phyloP scores from a whole-genome alignment of 2,329 filamentous ascomycete species.

The Sporothrix luriei region DNA sequence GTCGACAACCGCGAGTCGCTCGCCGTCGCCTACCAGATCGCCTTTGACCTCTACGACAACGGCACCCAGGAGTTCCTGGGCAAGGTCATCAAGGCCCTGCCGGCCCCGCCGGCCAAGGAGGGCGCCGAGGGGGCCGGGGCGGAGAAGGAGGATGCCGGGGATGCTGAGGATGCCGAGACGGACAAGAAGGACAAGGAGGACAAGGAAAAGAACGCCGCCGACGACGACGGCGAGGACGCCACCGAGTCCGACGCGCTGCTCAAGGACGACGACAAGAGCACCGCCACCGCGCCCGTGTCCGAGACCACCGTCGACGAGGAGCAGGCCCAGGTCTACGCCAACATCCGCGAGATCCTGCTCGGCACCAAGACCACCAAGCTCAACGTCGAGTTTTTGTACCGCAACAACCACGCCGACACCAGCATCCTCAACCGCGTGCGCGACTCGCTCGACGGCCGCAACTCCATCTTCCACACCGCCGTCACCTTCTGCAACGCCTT shows the following conservation, averaged over 20 bases:
- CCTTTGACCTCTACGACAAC: slow-evolving; percentile 97
- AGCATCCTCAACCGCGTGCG: slow-evolving; percentile 94
- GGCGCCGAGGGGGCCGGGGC: neutral
- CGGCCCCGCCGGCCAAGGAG: slow-evolving; percentile 49
- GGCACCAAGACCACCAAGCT: slow-evolving; percentile 92
- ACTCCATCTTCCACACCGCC: slow-evolving; percentile 97
- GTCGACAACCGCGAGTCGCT: slow-evolving; percentile 77
- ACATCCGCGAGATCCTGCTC: slow-evolving; percentile 71
- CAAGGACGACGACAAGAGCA: slow-evolving; percentile 52
- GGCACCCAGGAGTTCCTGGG: slow-evolving; percentile 95
- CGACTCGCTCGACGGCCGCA: slow-evolving; percentile 91
- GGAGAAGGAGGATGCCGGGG: slow-evolving; percentile 42
- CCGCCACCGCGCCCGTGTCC: slow-evolving; percentile 34
- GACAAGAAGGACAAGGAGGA: slow-evolving; percentile 40
- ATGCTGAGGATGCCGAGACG: slow-evolving; percentile 34
- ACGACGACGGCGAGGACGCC: slow-evolving; percentile 49
- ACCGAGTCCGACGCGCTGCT: slow-evolving; percentile 55
- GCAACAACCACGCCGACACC: slow-evolving; percentile 90
- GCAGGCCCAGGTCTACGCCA: slow-evolving; percentile 60
- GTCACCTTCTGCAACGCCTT: slow-evolving; percentile 98
- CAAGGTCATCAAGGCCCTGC: slow-evolving; percentile 82
- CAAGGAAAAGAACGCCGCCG: slow-evolving; percentile 52
- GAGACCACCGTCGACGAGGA: slow-evolving; percentile 52
- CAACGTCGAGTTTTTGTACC: slow-evolving; percentile 85
- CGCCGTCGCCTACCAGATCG: slow-evolving; percentile 92